Conservation (phyloP, 192 early-diverging fungal species). For the Pilaira anomala region DNA sequence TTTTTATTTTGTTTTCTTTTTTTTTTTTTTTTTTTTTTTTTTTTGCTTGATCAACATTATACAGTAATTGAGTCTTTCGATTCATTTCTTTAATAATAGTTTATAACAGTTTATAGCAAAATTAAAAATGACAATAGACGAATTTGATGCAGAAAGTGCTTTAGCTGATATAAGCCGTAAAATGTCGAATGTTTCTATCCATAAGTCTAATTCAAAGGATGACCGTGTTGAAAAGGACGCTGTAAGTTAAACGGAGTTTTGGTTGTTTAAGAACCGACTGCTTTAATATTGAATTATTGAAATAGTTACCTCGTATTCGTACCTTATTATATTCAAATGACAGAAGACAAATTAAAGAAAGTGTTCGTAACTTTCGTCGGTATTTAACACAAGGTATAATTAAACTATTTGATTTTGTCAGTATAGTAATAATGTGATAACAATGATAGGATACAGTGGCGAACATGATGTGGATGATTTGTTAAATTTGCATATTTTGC, state of each 20-base stretch:
- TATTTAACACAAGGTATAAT: constrained; percentile 28
- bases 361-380: constrained; percentile 10
- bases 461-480: constrained; percentile 20
- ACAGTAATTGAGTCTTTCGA: too few species aligned
- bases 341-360: constrained; percentile 9
- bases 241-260: constrained; percentile 13
- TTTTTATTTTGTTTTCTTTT: background rate
- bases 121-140: constrained; percentile 27
- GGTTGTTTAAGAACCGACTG: too few species aligned
- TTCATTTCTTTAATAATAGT: too few species aligned
- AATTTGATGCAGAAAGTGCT: constrained; percentile 31
- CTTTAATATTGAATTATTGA: background rate
- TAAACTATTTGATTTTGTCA: too few species aligned
- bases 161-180: constrained; percentile 32
- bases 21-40: background rate
- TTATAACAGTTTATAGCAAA: too few species aligned
- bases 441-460: background rate
- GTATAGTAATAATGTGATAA: too few species aligned
- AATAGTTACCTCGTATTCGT: constrained; percentile 1
- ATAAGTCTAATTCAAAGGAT: constrained; percentile 16
- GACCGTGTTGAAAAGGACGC: constrained; percentile 11
- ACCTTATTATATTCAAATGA: constrained; percentile 14
- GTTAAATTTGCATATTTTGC: constrained; percentile 24
- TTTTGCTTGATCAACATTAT: background rate
- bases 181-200: constrained; percentile 30